Conservation (phyloP, 2,329 filamentous ascomycete genomes). For the Colletotrichum paranaense region DNA sequence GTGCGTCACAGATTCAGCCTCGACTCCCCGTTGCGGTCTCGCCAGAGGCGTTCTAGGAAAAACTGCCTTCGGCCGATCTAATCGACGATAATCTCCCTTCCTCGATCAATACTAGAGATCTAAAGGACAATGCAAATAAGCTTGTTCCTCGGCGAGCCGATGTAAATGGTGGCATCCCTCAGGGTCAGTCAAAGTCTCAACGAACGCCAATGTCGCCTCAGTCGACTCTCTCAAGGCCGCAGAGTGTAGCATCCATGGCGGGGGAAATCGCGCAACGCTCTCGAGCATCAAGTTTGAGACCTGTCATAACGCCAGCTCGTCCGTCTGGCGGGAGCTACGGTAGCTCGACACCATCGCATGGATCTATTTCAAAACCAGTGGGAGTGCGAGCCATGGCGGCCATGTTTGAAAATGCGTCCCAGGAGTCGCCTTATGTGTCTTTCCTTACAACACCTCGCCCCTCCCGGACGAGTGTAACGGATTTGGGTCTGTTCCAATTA, state of each 20-base stretch:
- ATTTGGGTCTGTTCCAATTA: constrained; percentile 6
- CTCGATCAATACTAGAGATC: too few relatives aligned
- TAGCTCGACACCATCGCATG: constrained; percentile 9
- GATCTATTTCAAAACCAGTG: constrained; percentile 42
- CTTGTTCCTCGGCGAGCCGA: neutral
- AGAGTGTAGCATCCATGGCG: constrained; percentile 23
- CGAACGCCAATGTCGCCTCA: neutral
- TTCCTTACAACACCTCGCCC: constrained; percentile 14
- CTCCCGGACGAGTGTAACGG: constrained; percentile 5
- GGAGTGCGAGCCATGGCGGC: constrained; percentile 64
- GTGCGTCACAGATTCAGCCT: neutral
- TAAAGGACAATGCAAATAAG: neutral
- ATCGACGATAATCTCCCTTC: neutral
- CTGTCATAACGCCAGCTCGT: constrained; percentile 1
- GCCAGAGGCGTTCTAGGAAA: constrained; percentile 13
- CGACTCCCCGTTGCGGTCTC: neutral
- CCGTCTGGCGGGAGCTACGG: neutral
- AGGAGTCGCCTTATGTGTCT: constrained; percentile 38
- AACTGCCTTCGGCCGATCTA: neutral
- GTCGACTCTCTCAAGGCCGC: neutral
- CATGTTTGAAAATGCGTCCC: constrained; percentile 57
- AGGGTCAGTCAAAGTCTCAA: neutral
- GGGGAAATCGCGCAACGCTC: constrained; percentile 22
- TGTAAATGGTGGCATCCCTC: neutral
- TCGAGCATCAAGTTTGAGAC: constrained; percentile 10